Base-by-base conservation (phyloP, 164 flowering plant species). In the Amborella trichopoda region DNA sequence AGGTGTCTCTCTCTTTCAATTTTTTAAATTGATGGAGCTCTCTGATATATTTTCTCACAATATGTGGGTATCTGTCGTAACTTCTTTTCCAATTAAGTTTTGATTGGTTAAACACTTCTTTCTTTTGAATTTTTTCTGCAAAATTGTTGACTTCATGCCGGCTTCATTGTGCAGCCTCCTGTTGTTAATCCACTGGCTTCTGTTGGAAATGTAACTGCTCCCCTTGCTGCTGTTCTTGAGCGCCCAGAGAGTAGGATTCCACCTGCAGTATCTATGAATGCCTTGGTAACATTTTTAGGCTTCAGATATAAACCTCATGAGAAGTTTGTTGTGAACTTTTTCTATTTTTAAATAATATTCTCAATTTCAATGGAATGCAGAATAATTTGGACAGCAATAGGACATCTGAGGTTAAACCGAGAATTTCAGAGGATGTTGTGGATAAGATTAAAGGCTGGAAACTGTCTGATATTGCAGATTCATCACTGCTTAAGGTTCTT, bases 391-490 rank as follows among this genome's bases (percentile, higher is more conserved):
- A 48, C 41, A 39, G 28, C 40, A 55, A n/a, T 33, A 48, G 60
- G 45, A 47, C 46, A 1, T 12, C 37, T 13, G 60, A 55, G 40
- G 46, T 55, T 40, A 55, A 55, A 48, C 60, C 60, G 48, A 55
- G 59, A 32, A 44, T 54, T 25, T 16, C 46, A 38, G 59, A 55
- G 10, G 60, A 55, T 46, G 41, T 18, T 8, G 17, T 44, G 17
- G 60, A 55, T 25, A 55, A 55, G 45, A 33, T 32, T 19, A 55
- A 48, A 33, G 48, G 52, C 45, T 55, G 60, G 60, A 55, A 55
- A 40, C 33, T 55, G 53, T 47, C 60, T 25, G 60, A 55, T 41
- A 55, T 55, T 48, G 48, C 48, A 40, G 60, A 55, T 30, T 32
- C 47, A 12, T 25, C 30, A 4, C 60, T 48, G 30, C 60, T 55